Base-by-base conservation (phyloP, 1,139 yeast species). In the Pneumocystis carinii region DNA sequence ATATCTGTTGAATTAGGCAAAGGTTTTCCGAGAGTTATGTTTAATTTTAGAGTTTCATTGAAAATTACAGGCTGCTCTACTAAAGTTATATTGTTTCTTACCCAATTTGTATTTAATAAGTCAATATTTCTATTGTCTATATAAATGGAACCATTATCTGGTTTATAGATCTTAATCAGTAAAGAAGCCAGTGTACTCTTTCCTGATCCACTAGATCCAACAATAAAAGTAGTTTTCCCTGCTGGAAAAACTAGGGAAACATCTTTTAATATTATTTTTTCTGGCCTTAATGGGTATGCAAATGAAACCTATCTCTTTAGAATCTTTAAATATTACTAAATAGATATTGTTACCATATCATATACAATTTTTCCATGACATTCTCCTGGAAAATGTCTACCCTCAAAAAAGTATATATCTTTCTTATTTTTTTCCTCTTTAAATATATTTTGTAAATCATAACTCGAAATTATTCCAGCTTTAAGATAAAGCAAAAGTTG, bases 191-290 rank as follows among this genome's bases (percentile, higher is more conserved):
- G 67, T 0, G 97, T 87, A 0, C 97, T 89, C 72, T 92, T 92
- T 0, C 98, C 98, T 0, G 92, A 84, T 0, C 98, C 98, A 0
- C 97, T 89, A 66, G 79, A 78, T 0, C 98, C 98, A 61, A 92
- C 80, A 1, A 92, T 73, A 69, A 82, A 90, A 2, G 84, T 83
- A 24, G 81, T 71, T 55, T 75, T 69, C 0, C 81, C 79, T 0
- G 81, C 72, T 5, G 76, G 73, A 39, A 90, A 75, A 1, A 70
- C 68, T 57, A 87, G 66, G 24, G 74, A 70, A 0, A 86, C 75
- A 60, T 79, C 68, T 0, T 78, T 72, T 24, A 90, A 72, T 0
- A 81, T 81, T 3, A 68, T 65, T 0, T 70, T 70, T 4, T 77
- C 76, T 0, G 77, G 76, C 67, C 90, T 78, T 0, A 82, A 72